Evolutionary conservation across 176 grass and related monocot genomes (phyloP), one percentile per base, ranked within the genome.

Genomic region (Lolium rigidum): DNA sequence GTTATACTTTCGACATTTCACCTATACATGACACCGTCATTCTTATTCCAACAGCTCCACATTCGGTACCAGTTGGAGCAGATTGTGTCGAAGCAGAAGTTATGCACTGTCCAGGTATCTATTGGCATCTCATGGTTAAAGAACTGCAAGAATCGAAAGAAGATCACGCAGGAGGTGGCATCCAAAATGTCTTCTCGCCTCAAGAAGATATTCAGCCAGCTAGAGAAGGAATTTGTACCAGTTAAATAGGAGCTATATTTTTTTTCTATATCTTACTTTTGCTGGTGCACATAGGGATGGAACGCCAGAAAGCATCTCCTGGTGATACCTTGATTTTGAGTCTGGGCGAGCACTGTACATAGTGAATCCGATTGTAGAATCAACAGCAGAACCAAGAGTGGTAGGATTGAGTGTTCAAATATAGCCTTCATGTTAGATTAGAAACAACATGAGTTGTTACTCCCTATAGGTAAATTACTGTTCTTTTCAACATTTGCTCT

Each of bases 111-210:
- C 26, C 92, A 94, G 83, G 93, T 76, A 75, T 88, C 58, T 54
- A 35, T 91, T 20, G 94, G 97, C 46, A 90, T 98, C 46, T 80
- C 82, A 65, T 98, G 93, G 97, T 62, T 98, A 56, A 98, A 98
- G 76, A 91, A 71, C 60, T 94, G 90, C 72, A 98, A 92, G 76
- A 83, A 91, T 59, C 86, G 55, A 80, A 98, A 92, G 81, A 98
- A 91, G 71, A 91, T 98, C 35, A 73, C 90, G 11, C 94, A 94
- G 47, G 93, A 91, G 20, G 50, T 93, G 24, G 59, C 70, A 46
- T 88, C 92, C n/a, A 92, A 77, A 82, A 61, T 78, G 58, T 91
- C 90, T 18, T 59, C 87, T 77, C 97, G 84, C 9, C 85, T 98
- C 70, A 94, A 92, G 82, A 85, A 92, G 85, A 92, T 95, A 66